Percentiles rank a stretch among this genome's conserved stretches.
phyloP scores from a whole-genome alignment of 129 eudicot species.

The Ambrosia artemisiifolia region DNA sequence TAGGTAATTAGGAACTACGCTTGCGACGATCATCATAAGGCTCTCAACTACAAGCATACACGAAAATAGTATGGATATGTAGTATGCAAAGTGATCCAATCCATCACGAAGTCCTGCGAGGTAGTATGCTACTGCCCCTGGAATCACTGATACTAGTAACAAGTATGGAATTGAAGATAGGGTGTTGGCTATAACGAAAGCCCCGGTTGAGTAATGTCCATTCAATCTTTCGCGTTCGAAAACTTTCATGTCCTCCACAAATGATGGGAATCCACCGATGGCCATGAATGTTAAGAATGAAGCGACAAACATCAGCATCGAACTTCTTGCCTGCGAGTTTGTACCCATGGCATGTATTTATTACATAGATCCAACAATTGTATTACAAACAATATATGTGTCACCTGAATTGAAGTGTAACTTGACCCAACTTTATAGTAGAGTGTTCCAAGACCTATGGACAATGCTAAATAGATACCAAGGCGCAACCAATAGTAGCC shows the following conservation, averaged over 20 bases:
- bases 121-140: conserved; percentile 41
- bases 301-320: conserved; percentile 71
- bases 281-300: conserved; percentile 82
- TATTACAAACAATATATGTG: background rate
- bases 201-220: conserved; percentile 37
- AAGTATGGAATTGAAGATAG: conserved; percentile 42
- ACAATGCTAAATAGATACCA: conserved; percentile 41
- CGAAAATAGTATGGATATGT: conserved; percentile 15
- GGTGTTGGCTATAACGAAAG: conserved; percentile 45
- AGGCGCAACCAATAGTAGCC: conserved; percentile 74
- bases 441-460: conserved; percentile 50
- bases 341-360: background rate
- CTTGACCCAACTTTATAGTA: conserved; percentile 43
- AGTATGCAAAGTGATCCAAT: conserved; percentile 36
- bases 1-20: conserved; percentile 48
- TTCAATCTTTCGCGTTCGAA: conserved; percentile 41
- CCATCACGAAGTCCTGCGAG: conserved; percentile 35
- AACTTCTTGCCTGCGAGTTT: conserved; percentile 55
- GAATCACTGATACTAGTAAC: conserved; percentile 36
- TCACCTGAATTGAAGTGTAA: conserved; percentile 52
- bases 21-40: conserved; percentile 53
- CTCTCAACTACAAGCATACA: conserved; percentile 45
- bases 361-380: no score
- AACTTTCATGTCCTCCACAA: conserved; percentile 82
- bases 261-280: conserved; percentile 87